These are phyloP conservation scores for Aquilaria agallochum DNA, from an alignment of 441 rosid species.

Conservation along the genomic window DNA sequence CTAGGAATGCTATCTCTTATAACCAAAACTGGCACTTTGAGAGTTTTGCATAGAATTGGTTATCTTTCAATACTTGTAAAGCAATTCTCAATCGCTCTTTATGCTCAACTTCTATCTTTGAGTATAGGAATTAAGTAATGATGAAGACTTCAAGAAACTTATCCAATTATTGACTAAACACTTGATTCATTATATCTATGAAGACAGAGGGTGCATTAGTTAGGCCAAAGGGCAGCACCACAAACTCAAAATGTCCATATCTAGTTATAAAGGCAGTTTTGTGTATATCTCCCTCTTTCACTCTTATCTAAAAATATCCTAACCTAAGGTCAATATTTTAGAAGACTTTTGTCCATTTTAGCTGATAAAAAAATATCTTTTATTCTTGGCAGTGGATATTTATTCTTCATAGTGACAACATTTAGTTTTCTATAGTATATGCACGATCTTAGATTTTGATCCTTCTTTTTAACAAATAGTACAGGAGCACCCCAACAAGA, in stretches of 20 bases:
- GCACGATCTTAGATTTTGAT: background rate
- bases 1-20: background rate
- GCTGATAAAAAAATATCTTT: background rate
- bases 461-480: constrained; percentile 6
- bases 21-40: background rate
- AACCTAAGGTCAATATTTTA: background rate
- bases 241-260: background rate
- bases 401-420: background rate
- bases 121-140: background rate
- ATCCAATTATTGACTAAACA: background rate
- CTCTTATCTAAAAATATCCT: background rate
- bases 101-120: background rate
- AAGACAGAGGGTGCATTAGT: background rate
- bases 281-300: background rate
- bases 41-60: background rate
- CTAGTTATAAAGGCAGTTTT: background rate
- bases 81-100: background rate
- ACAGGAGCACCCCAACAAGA: background rate
- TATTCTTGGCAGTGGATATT: background rate
- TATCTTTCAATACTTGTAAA: background rate
- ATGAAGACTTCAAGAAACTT: background rate
- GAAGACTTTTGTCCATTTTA: background rate
- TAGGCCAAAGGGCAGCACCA: no score
- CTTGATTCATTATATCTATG: background rate
- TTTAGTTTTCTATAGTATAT: background rate